phyloP scores from a whole-genome alignment of 768 basidiomycete genomes.

The Lactarius evosmus region DNA sequence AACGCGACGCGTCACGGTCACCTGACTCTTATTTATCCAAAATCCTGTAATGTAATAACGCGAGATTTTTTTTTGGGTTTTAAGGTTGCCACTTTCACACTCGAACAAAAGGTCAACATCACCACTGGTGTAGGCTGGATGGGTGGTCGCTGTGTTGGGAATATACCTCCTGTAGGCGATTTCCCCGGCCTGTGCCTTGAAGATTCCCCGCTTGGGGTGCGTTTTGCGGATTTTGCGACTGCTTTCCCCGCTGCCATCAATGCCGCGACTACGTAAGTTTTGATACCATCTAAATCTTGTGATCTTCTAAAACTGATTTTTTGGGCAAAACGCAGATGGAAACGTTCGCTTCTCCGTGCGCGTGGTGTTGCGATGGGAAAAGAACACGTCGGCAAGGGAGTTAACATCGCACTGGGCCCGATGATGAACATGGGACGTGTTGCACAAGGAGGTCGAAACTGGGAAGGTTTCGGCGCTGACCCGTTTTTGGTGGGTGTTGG shows the following conservation, averaged over 20 bases:
- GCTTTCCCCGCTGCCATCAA: slow-evolving; percentile 86
- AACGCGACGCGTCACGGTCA: not conserved
- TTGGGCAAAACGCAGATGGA: slow-evolving; percentile 47
- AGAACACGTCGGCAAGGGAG: slow-evolving; percentile 82
- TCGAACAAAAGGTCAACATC: slow-evolving; percentile 28
- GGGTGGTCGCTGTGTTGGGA: slow-evolving; percentile 65
- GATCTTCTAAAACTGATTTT: not conserved
- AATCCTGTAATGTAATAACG: not conserved
- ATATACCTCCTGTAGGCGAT: slow-evolving; percentile 50
- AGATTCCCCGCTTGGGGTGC: slow-evolving; percentile 77
- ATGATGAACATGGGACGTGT: slow-evolving; percentile 88
- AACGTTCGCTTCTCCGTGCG: slow-evolving; percentile 70
- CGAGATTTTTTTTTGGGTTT: not conserved
- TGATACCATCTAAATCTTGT: not conserved
- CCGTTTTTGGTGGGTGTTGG: slow-evolving; percentile 81
- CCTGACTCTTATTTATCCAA: not conserved
- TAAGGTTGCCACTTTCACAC: slow-evolving; percentile 22
- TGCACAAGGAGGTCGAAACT: slow-evolving; percentile 80
- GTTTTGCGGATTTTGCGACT: slow-evolving; percentile 67
- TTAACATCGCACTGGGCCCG: slow-evolving; percentile 71
- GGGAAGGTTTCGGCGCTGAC: slow-evolving; percentile 95
- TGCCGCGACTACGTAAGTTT: slow-evolving; percentile 69
- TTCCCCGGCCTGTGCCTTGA: slow-evolving; percentile 75
- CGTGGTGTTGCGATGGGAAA: slow-evolving; percentile 77
- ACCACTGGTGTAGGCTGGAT: slow-evolving; percentile 45